Base-by-base conservation (phyloP, 768 basidiomycete genomes). In the Lactarius quietus region DNA sequence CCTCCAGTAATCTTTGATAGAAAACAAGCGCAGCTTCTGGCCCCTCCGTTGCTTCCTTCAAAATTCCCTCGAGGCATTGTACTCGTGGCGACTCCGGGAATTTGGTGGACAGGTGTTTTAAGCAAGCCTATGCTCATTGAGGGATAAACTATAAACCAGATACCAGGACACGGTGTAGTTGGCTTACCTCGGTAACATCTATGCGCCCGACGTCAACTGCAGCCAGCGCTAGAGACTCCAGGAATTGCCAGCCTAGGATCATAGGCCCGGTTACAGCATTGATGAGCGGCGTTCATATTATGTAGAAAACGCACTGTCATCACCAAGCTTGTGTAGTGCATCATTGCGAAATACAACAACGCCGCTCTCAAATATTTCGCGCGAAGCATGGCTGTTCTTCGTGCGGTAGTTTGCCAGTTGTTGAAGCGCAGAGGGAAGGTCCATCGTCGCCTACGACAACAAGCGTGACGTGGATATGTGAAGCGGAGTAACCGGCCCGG, bases 71-170 rank as follows among this genome's bases (percentile, higher is more conserved):
- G 26, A 97, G 83, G 26, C 87, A 83, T 41, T 90, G 85, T 2
- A 93, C 88, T 26, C 95, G 85, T 23, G 90, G 89, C 1, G 93
- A 95, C 33, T 78, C 84, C 1, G 89, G 87, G 72, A 95, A 95
- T 74, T 85, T 86, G 59, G 81, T 77, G 20, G 77, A 72, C 23
- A 95, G 81, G 64, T 81, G 82, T 60, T 81, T 76, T 51, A 92
- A 78, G 72, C 88, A 89, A 73, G 80, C 78, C 90, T 92, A 56
- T 20, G 54, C 26, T 48, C 17, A 54, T 39, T 33, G 10, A 10
- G 18, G 33, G 57, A 36, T 56, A 6, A 51, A 57, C 33, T 6
- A 45, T 20, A 41, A 43, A 14, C 26, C 23, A 56, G 29, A 23
- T n/a, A 59, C 29, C 15, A 29, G 29, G 33, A 36, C n/a, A 54